A percentile compares a stretch with the other conserved stretches of the same genome.
Conservation (phyloP, 2,329 filamentous ascomycete species). For the Stromatinia cepivora region DNA sequence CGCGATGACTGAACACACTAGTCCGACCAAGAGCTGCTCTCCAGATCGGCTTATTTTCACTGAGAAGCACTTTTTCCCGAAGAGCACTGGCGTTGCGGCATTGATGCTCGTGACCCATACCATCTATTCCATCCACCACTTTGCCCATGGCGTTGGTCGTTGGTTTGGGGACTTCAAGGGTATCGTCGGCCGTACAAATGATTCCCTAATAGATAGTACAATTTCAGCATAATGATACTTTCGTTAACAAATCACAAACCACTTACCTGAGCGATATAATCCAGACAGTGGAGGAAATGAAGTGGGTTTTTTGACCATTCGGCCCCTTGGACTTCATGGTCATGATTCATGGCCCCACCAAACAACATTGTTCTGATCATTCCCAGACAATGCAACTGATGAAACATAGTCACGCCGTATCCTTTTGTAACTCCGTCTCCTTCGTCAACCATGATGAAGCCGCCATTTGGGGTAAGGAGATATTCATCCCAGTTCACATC, state of each 20-base stretch:
- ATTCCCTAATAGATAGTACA: background rate
- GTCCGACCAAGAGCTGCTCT: constrained; percentile 9
- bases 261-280: background rate
- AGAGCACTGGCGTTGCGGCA: background rate
- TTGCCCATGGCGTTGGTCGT: background rate
- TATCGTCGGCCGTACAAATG: background rate
- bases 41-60: background rate
- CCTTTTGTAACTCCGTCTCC: background rate
- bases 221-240: background rate
- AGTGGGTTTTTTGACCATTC: constrained; percentile 3
- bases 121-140: constrained; percentile 4
- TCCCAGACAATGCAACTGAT: constrained; percentile 4
- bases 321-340: constrained; percentile 1
- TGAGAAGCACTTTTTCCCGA: constrained; percentile 4
- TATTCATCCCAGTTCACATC: constrained; percentile 7
- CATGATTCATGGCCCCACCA: background rate
- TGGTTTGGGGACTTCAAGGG: background rate
- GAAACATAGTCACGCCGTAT: constrained; percentile 5
- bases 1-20: constrained; percentile 3
- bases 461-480: background rate
- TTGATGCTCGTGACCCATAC: background rate
- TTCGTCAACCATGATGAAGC: background rate
- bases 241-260: background rate
- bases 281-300: constrained; percentile 1
- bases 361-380: constrained; percentile 2